phyloP scores from a whole-genome alignment of 1,284 basidiomycete genomes.

The Apiotrichum gracile region DNA sequence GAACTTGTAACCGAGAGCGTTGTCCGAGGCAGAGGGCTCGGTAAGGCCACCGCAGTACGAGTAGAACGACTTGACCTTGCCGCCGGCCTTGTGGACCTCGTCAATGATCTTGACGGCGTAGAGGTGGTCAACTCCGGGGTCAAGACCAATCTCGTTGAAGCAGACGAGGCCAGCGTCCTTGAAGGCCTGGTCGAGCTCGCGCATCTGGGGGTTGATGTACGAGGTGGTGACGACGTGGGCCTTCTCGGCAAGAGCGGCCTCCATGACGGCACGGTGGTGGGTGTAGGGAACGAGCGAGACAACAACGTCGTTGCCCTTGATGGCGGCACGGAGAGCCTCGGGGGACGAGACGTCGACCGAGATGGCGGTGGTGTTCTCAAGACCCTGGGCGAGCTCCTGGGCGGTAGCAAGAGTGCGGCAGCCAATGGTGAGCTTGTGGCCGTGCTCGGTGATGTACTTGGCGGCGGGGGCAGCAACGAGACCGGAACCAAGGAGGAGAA shows the following conservation, averaged over 20 bases:
- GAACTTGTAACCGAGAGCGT: conserved; percentile 99
- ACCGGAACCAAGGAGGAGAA: conserved; percentile 88
- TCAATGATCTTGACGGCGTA: conserved; percentile 96
- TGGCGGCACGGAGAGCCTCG: conserved; percentile 66
- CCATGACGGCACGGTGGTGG: conserved; percentile 84
- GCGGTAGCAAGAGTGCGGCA: conserved; percentile 79
- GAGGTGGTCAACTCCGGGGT: conserved; percentile 69
- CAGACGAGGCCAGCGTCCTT: conserved; percentile 88
- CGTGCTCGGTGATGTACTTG: conserved; percentile 81
- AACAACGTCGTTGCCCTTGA: conserved; percentile 86
- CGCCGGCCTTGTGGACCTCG: conserved; percentile 88
- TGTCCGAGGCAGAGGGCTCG: conserved; percentile 74
- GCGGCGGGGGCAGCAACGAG: conserved; percentile 92
- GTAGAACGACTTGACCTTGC: conserved; percentile 91
- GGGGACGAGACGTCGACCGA: conserved; percentile 77
- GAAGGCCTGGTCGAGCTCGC: conserved; percentile 73
- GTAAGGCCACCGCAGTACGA: conserved; percentile 97
- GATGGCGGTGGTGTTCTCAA: conserved; percentile 65
- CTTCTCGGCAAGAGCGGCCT: conserved; percentile 90
- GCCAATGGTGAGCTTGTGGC: conserved; percentile 76
- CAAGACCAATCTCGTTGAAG: conserved; percentile 94
- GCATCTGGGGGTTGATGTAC: conserved; percentile 86
- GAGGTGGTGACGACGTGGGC: conserved; percentile 89
- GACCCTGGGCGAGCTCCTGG: conserved; percentile 60
- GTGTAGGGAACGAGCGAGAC: conserved; percentile 97